Evolutionary conservation across 129 eudicot species (phyloP), one percentile per base, ranked within the genome.

Genomic region (Dittrichia graveolens): DNA sequence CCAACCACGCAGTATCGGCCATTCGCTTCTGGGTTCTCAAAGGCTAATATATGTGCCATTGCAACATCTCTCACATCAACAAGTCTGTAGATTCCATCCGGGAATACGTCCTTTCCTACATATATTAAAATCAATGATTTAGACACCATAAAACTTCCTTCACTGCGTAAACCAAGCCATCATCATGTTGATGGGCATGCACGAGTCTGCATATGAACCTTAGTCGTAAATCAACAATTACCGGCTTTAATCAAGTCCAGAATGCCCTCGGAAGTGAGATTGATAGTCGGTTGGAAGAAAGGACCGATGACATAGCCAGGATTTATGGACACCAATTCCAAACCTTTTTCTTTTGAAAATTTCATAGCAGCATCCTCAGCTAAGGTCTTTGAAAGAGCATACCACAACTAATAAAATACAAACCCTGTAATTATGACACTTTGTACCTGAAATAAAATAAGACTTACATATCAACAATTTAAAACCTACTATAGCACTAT

Each of bases 61-160:
- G 78, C 88, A 46, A 86, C 85, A 75, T 86, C 91, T 64, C 84
- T 86, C 11, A 86, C 84, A 80, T 86, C 85, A 57, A 86, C 87
- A 75, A 71, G 71, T 14, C 75, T 75, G 10, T 63, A 58, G 24
- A 62, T 61, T 62, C 64, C 79, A n/a, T 53, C 75, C 0, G 65
- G 10, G 13, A 37, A 56, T 35, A 66, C 8, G 4, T 72, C 86
- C 54, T 54, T 38, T 67, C 90, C 90, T 79, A 76, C 71, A 48
- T 68, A 57, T 45, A 40, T 16, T 19, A 56, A 35, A 65, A 24
- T 47, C 47, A 15, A 57, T 7, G 34, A 1, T 48, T 57, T 57
- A 58, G 16, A 11, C 41, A 75, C 34, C 64, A 52, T n/a, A 37
- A 52, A 47, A 63, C 8, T 48, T 64, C 40, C 58, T 15, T 67